Evolutionary conservation across 2,329 filamentous ascomycete species (phyloP).

Genomic region (Clathrospora elynae): DNA sequence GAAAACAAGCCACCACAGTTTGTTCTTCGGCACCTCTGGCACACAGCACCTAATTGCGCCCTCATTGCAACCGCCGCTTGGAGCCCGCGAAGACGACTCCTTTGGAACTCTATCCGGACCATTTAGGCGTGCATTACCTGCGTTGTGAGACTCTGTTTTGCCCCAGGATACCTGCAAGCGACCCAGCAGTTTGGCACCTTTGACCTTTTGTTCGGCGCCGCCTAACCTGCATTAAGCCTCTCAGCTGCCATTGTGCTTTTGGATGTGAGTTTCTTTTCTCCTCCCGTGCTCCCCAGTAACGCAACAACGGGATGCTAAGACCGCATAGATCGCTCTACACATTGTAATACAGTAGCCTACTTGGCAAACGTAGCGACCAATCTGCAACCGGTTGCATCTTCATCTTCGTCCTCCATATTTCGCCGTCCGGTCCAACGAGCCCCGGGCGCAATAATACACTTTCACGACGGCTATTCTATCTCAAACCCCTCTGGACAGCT

Average conservation of each 20-base stretch:
- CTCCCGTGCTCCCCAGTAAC: not conserved
- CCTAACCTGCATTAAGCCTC: conserved; percentile 32
- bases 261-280: conserved; percentile 30
- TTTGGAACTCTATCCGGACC: conserved; percentile 11
- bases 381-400: conserved; percentile 36
- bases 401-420: conserved; percentile 47
- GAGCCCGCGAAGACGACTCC: conserved; percentile 21
- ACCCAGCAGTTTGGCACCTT: conserved; percentile 32
- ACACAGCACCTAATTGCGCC: conserved; percentile 32
- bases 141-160: conserved; percentile 23
- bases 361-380: conserved; percentile 31
- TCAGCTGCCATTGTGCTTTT: conserved; percentile 37
- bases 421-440: conserved; percentile 48
- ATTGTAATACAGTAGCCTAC: conserved; percentile 39
- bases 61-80: conserved; percentile 28
- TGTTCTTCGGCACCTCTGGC: conserved; percentile 27
- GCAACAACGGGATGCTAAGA: conserved; percentile 17
- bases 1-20: conserved; percentile 39
- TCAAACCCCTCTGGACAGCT: conserved; percentile 77
- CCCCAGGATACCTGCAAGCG: conserved; percentile 22
- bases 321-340: conserved; percentile 31
- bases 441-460: conserved; percentile 63
- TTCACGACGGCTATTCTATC: conserved; percentile 83
- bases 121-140: conserved; percentile 7
- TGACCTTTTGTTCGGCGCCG: conserved; percentile 33